Percentiles rank a stretch among this genome's conserved stretches.
These are phyloP conservation scores for Dactylellina sp. DNA, from an alignment of 2,329 filamentous ascomycete genomes.

Conservation along the genomic window DNA sequence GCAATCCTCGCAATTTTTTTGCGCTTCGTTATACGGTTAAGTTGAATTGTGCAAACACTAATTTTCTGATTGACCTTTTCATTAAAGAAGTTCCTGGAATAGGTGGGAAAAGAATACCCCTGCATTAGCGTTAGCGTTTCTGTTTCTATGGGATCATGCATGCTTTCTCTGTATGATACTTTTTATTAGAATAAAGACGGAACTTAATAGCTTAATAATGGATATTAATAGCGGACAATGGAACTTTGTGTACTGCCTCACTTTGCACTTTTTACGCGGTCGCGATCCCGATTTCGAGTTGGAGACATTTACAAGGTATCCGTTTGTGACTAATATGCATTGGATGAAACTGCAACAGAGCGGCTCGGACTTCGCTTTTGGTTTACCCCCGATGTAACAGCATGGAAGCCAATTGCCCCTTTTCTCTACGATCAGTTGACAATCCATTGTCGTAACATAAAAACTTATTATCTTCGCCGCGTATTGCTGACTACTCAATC, in stretches of 20 bases:
- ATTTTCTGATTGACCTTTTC: no score
- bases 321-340: not conserved
- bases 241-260: not conserved
- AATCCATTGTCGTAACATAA: no score
- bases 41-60: no score
- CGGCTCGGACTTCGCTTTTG: slow-evolving; percentile 36
- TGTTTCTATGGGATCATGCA: slow-evolving; percentile 2
- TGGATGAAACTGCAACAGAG: not conserved
- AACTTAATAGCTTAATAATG: slow-evolving; percentile 1
- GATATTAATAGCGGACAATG: not conserved
- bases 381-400: not conserved
- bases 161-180: slow-evolving; percentile 2
- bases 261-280: not conserved
- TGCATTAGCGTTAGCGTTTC: not conserved
- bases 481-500: no score
- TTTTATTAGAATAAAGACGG: not conserved
- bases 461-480: no score
- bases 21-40: not conserved
- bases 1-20: slow-evolving; percentile 4
- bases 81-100: no score
- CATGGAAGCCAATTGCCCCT: not conserved
- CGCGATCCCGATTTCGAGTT: not conserved
- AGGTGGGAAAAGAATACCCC: no score
- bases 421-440: not conserved
- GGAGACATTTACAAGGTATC: no score